Evolutionary conservation across 257 asterid species (phyloP).

Genomic region (Gynochthodes officinalis): DNA sequence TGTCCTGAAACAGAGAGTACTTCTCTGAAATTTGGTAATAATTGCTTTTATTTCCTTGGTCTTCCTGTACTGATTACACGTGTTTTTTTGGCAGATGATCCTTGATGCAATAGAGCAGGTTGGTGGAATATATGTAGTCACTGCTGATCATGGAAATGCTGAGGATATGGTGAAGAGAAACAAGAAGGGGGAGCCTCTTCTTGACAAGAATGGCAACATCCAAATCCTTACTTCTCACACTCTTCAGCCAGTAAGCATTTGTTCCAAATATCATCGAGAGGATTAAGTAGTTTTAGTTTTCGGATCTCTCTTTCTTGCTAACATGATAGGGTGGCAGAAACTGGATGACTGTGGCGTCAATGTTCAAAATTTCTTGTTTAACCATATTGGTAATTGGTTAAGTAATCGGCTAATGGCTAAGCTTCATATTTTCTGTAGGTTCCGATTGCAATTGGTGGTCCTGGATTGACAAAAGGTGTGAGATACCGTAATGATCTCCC

Average conservation of each 20-base stretch:
- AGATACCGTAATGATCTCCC: slow-evolving; percentile 84
- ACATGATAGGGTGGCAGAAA: not conserved
- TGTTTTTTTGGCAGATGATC: slow-evolving; percentile 50
- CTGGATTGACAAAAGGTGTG: slow-evolving; percentile 71
- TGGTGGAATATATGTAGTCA: slow-evolving; percentile 88
- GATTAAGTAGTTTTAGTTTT: not conserved
- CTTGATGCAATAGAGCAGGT: slow-evolving; percentile 88
- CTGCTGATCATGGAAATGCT: slow-evolving; percentile 99
- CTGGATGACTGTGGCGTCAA: not conserved
- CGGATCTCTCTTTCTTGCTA: not conserved
- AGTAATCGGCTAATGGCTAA: not conserved
- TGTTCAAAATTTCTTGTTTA: not conserved
- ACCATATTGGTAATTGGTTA: not conserved
- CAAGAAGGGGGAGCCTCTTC: slow-evolving; percentile 91
- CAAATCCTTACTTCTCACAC: slow-evolving; percentile 96
- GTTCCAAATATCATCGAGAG: not conserved
- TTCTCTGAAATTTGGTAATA: not conserved
- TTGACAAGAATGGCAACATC: slow-evolving; percentile 80
- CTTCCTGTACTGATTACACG: not conserved
- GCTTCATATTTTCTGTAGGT: slow-evolving; percentile 40
- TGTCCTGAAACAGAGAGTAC: not conserved
- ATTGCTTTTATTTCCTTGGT: not conserved
- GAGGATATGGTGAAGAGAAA: slow-evolving; percentile 99
- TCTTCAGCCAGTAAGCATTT: slow-evolving; percentile 67
- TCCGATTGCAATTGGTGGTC: slow-evolving; percentile 94